These are phyloP conservation scores for Calvatia gigantea DNA, from an alignment of 768 basidiomycete species.

Conservation along the genomic window DNA sequence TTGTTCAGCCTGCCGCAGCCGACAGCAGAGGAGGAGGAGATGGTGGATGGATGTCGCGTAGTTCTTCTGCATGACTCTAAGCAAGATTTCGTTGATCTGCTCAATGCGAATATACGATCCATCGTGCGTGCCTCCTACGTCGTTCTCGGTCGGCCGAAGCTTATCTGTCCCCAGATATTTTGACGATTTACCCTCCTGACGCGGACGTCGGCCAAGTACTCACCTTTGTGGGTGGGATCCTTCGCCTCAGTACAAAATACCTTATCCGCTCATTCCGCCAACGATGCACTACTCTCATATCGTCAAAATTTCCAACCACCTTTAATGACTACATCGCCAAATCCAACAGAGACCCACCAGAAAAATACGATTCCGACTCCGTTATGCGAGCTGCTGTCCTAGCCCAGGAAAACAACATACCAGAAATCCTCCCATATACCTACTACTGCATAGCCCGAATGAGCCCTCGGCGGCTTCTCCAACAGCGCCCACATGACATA, in stretches of 20 bases:
- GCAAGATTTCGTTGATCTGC: constrained; percentile 44
- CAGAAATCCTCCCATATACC: constrained; percentile 41
- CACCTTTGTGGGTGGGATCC: constrained; percentile 44
- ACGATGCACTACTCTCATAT: constrained; percentile 48
- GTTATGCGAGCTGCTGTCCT: constrained; percentile 43
- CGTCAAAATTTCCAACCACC: constrained; percentile 34
- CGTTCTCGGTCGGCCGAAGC: not conserved
- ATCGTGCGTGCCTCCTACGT: constrained; percentile 28
- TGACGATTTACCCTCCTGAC: constrained; percentile 27
- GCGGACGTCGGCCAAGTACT: constrained; percentile 44
- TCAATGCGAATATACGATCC: constrained; percentile 53
- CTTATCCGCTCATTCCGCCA: constrained; percentile 48
- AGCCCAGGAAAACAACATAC: constrained; percentile 36
- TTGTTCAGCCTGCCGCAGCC: constrained; percentile 60
- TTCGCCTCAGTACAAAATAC: constrained; percentile 66
- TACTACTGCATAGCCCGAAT: constrained; percentile 48
- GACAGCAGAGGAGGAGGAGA: constrained; percentile 24
- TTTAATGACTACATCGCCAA: constrained; percentile 33
- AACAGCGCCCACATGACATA: constrained; percentile 31
- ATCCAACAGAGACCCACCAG: constrained; percentile 16
- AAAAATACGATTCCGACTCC: constrained; percentile 34
- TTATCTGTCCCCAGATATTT: constrained; percentile 27
- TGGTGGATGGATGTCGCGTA: constrained; percentile 47
- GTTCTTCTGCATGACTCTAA: constrained; percentile 46
- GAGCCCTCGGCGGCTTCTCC: constrained; percentile 33